Base-by-base conservation (phyloP, 2,329 filamentous ascomycete species). In the Delphinella strobiligena region DNA sequence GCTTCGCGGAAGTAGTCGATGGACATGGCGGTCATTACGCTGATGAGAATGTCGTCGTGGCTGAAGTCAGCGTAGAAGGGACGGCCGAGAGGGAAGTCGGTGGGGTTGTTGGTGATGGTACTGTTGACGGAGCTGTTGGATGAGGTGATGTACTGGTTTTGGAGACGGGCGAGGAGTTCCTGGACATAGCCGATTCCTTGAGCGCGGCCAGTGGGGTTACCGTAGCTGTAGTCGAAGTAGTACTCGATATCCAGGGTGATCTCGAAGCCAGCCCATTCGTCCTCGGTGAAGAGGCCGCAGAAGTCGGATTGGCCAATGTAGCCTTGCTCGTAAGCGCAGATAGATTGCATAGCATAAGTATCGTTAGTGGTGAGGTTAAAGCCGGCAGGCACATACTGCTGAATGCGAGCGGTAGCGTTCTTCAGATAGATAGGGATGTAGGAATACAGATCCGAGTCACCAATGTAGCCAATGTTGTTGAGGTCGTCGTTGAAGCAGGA, bases 221-320 rank as follows among this genome's bases (percentile, higher is more conserved):
- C 68, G 43, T 53, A 68, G 9, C 53, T 55, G 22, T 50, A 50
- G 47, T 68, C 63, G 44, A 60, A 65, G 53, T 60, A 63, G 58
- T 67, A 75, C 38, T 68, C 64, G 27, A 72, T 62, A 45, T 75
- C 72, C 8, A 73, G 53, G 3, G 64, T 66, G 44, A 67, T 66
- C 41, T 71, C 71, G 48, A 70, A 75, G 14, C 67, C 68, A 15
- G 60, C 54, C 71, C 71, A 75, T 50, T 75, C 71, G 36, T 69
- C 62, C 33, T 62, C 58, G 1, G 70, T 74, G 54, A 75, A 74
- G 18, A 74, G 60, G 15, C 51, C 47, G 54, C 71, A 74, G 54
- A 74, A 74, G 22, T 66, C 60, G 3, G 66, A 72, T 41, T 53
- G 54, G 15, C 68, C 67, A 12, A 74, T 60, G 45, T 65, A 70